Conservation (phyloP, 192 early-diverging fungal genomes). For the Coemansia sp. region DNA sequence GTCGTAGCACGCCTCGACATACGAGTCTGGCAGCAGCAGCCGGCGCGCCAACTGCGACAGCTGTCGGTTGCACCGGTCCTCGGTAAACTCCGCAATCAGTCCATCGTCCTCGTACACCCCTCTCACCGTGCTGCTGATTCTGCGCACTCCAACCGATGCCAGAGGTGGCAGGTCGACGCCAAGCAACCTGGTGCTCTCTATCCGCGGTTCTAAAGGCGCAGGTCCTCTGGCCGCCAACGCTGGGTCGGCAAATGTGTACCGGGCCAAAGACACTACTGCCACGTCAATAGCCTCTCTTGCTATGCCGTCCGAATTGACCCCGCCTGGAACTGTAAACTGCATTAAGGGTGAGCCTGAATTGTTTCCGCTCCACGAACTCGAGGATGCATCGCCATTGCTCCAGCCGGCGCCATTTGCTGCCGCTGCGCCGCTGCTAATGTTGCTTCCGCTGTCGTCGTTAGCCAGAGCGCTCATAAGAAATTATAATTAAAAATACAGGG, state of each 20-base stretch:
- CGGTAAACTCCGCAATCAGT: conserved; percentile 45
- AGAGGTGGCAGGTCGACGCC: conserved; percentile 9
- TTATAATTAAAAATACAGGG: neutral
- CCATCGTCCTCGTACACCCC: conserved; percentile 28
- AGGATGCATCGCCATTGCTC: neutral
- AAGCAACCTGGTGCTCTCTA: conserved; percentile 11
- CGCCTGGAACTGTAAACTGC: neutral
- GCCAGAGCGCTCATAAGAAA: neutral
- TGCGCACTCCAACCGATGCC: neutral
- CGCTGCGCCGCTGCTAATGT: neutral
- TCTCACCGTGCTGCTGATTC: neutral
- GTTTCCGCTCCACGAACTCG: neutral
- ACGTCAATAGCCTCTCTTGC: conserved; percentile 25
- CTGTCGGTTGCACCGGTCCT: conserved; percentile 45
- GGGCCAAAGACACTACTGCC: conserved; percentile 36
- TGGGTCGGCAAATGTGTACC: conserved; percentile 52
- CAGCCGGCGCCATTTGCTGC: neutral
- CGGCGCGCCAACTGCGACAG: conserved; percentile 33
- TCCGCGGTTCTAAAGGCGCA: conserved; percentile 35
- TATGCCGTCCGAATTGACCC: neutral
- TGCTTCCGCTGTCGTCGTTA: neutral
- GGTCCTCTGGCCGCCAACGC: conserved; percentile 26
- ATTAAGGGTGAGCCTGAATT: neutral
- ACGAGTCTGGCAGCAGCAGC: conserved; percentile 46
- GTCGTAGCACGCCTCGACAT: conserved; percentile 47